phyloP scores from a whole-genome alignment of 2,329 filamentous ascomycete genomes.

The Colletotrichum nymphaeae region DNA sequence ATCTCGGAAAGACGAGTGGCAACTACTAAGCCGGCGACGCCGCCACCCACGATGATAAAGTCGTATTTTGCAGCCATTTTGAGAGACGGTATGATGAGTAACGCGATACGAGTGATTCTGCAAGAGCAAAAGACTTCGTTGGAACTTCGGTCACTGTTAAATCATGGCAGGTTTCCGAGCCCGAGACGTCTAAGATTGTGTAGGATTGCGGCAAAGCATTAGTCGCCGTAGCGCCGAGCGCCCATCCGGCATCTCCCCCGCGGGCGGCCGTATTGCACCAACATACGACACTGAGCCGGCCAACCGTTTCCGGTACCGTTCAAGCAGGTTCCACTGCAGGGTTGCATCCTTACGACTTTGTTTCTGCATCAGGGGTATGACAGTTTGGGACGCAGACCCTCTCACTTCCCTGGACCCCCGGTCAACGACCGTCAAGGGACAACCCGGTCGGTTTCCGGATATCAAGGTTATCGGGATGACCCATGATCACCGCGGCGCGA shows the following conservation, averaged over 20 bases:
- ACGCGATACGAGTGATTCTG: neutral
- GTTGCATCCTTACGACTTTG: constrained; percentile 18
- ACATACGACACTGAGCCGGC: neutral
- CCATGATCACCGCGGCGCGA: constrained; percentile 19
- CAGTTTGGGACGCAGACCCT: constrained; percentile 23
- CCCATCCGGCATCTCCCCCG: constrained; percentile 23
- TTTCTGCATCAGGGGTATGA: constrained; percentile 22
- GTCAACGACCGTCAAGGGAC: constrained; percentile 16
- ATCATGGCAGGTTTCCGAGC: constrained; percentile 9
- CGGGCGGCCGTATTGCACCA: constrained; percentile 15
- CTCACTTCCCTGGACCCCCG: constrained; percentile 4
- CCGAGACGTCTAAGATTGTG: neutral
- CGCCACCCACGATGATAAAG: constrained; percentile 35
- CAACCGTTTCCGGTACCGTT: constrained; percentile 27
- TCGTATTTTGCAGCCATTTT: constrained; percentile 39
- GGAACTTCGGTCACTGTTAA: constrained; percentile 24
- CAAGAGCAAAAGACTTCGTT: neutral
- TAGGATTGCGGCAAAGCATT: constrained; percentile 8
- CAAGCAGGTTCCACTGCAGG: constrained; percentile 25
- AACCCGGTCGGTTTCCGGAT: constrained; percentile 16
- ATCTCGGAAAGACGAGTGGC: constrained; percentile 37
- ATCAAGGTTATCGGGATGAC: constrained; percentile 32
- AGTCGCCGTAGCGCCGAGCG: neutral
- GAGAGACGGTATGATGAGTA: neutral
- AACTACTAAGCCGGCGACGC: constrained; percentile 34